Base-by-base conservation (phyloP, 2,329 filamentous ascomycete genomes). In the Fusarium haematococcum region DNA sequence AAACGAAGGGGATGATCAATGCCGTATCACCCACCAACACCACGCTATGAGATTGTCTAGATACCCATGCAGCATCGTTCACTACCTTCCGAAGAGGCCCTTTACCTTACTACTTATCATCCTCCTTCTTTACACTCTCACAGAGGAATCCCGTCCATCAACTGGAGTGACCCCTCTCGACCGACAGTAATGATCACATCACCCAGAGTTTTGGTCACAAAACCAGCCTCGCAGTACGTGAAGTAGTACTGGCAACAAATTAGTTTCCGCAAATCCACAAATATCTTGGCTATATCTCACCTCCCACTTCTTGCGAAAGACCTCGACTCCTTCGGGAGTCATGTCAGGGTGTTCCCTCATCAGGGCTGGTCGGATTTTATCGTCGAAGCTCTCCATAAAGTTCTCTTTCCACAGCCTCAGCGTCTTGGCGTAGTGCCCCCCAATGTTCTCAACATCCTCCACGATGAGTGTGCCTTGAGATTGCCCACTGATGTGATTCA, bases 251-350 rank as follows among this genome's bases (percentile, higher is more conserved):
- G 70, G 39, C n/a, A 25, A 23, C 8, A 32, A 35, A 14, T 69
- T 45, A 70, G 68, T 63, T 45, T 75, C 69, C 74, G 60, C n/a
- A 32, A n/a, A 33, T 48, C 39, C 59, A n/a, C 37, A 43, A 11
- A 33, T 14, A 27, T 48, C 32, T 25, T 20, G 32, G 5, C 32
- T 61, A 20, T 61, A 16, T 79, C 86, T 80, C 77, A 89, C 88
- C 85, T 93, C 88, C 93, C 92, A 95, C 80, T 94, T 94, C 72
- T 89, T 86, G 78, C 87, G 88, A 78, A 94, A 95, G 2, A 93
- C 86, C 48, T 92, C 89, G 1, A 93, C 86, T 39, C 91, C 91
- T 45, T 87, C 87, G 63, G 91, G 86, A 1, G 85, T 88, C 88
- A 92, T 91, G 4, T 84, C 83, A 1, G 85, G 83, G 76, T 94